Base-by-base conservation (phyloP, 1,284 basidiomycete species). In the Heterobasidion irregulare region DNA sequence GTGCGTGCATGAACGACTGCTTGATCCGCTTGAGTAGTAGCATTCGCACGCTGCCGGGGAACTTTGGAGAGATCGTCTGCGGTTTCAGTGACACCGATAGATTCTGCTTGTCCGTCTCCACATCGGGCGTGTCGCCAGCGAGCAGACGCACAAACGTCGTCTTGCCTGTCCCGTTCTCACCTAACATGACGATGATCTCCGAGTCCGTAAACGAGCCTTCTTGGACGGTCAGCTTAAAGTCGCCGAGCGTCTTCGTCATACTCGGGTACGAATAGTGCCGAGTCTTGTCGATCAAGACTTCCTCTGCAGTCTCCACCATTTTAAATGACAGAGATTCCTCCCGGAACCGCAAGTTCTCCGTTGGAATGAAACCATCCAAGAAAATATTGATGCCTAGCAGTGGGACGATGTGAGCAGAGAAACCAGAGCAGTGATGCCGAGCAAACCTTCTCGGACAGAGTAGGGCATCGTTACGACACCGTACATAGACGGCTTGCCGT, bases 381-480 rank as follows among this genome's bases (percentile, higher is more conserved):
- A 98, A 98, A 65, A 97, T 97, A 74, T 98, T 98, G 77, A 98
- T 97, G 63, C 94, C 92, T 91, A 61, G 6, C 4, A 26, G 12
- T 35, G 35, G 26, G 58, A 12, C 12, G 7, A 34, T 46, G 36
- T 47, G 47, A 32, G 46, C 3, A 47, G 15, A 6, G 43, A 35
- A 12, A 32, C 50, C 35, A 50, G 15, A 3, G 33, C 41, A 19
- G 9, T 13, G 19, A 8, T 35, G 6, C 19, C 33, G 38, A 19
- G 65, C 77, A 33, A 55, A 92, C 92, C 94, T 87, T 98, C 95
- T 61, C 95, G 86, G 56, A 97, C 93, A 35, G 94, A 96, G 69
- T 86, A 94, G 45, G 94, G 94, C 91, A 98, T 93, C 2, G 94
- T 98, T 8, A 98, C 95, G 50, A 98, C 95, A 70, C 95, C 95